Evolutionary conservation across 176 grass and related monocot genomes (phyloP).

Genomic region (Pontederia crassipes): DNA sequence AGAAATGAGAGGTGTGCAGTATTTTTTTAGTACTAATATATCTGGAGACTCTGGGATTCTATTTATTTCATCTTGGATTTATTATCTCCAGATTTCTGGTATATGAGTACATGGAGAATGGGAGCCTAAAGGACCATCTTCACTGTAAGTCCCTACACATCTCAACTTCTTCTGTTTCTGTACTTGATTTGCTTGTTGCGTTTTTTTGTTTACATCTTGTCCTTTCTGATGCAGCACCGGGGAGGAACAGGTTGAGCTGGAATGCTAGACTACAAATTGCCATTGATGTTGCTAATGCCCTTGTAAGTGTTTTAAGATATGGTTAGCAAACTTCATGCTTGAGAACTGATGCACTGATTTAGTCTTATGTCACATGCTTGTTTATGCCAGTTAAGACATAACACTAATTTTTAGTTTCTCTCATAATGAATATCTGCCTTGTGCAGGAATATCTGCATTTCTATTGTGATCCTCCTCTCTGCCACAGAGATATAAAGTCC

Average conservation of each 20-base stretch:
- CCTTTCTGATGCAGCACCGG: slow-evolving; percentile 42
- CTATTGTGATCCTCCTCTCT: slow-evolving; percentile 94
- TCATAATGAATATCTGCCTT: too few species aligned
- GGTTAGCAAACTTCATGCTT: not conserved
- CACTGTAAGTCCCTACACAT: slow-evolving; percentile 46
- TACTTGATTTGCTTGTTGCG: slow-evolving; percentile 1
- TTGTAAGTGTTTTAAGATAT: slow-evolving; percentile 35
- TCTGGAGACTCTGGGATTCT: not conserved
- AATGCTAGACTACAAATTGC: slow-evolving; percentile 71
- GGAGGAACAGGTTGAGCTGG: slow-evolving; percentile 61
- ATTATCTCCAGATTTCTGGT: slow-evolving; percentile 63
- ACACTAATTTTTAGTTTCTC: too few species aligned
- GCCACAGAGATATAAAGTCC: slow-evolving; percentile 90
- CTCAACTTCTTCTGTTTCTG: slow-evolving; percentile 11
- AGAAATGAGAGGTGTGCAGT: slow-evolving; percentile 64
- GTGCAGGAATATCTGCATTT: slow-evolving; percentile 97
- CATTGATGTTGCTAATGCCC: slow-evolving; percentile 86
- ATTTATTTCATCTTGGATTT: not conserved
- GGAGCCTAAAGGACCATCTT: slow-evolving; percentile 93
- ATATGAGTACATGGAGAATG: slow-evolving; percentile 97
- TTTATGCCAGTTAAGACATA: too few species aligned
- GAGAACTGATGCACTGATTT: not conserved
- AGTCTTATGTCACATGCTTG: too few species aligned
- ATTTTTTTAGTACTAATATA: not conserved
- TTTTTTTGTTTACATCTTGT: slow-evolving; percentile 2